Evolutionary conservation across 1,284 basidiomycete genomes (phyloP), one percentile per base, ranked within the genome.

Genomic region (Trametes polyzona): DNA sequence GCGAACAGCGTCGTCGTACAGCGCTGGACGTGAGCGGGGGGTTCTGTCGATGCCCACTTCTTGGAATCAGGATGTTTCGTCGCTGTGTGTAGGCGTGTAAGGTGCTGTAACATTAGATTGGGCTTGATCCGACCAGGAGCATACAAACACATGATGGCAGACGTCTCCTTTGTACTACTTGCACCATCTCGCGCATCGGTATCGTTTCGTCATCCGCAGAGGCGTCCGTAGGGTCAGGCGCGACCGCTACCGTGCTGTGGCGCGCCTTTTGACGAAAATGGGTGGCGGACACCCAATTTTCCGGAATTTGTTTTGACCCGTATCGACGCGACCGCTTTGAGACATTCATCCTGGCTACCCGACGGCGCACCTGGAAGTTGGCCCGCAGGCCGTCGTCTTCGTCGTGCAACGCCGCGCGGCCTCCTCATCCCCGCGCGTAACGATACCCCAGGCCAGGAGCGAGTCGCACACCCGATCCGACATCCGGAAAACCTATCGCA

Each of bases 1-100:
- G 78, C 82, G 29, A 95, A 95, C 63, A 90, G 89, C 53, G 94
- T 98, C 2, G 80, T 98, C 16, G 87, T 96, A 24, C 94, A 96
- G 76, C 79, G 91, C 55, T 93, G 90, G 90, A 78, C 73, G 26
- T 89, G 59, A 64, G 40, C 17, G 16, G 10, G 35, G 30, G 4
- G 19, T 9, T 23, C 26, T 17, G 35, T 11, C 27, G 23, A n/a
- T 16, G n/a, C n/a, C n/a, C n/a, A n/a, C 9, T 48, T 26, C 35
- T 37, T 43, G 37, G 29, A 41, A 40, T 21, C 40, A 36, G 32
- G n/a, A 8, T 11, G 27, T 16, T 19, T 14, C 17, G 30, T 26
- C 23, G 21, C 19, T 19, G 30, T 27, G 32, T 23, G n/a, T 39
- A 29, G 54, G 24, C n/a, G 16, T 43, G 27, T 59, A n/a, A n/a